Evolutionary conservation across 2,329 filamentous ascomycete species (phyloP), one percentile per base, ranked within the genome.

Genomic region (Colletotrichum tamarilloi): DNA sequence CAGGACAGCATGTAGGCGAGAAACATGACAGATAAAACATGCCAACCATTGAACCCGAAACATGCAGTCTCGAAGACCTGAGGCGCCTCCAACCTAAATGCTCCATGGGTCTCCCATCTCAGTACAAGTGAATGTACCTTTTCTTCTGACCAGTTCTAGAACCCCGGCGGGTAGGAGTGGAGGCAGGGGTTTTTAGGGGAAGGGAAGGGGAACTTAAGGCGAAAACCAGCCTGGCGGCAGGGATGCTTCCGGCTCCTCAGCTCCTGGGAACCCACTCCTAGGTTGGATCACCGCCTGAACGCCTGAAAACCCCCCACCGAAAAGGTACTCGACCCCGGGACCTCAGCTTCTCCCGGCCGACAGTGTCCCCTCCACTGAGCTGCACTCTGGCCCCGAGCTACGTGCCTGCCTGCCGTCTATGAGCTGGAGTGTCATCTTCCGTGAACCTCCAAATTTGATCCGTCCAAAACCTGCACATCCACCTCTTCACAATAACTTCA

Each of bases 61-160:
- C 16, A 46, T 46, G 42, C 3, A 19, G 16, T n/a, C 19, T 46
- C 9, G 42, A 46, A n/a, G 42, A n/a, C 42, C 42, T 46, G 42
- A 46, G 42, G 16, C 7, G 42, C 16, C 16, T 46, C 42, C 42
- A 46, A 16, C 38, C 14, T 16, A 42, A 42, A 46, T 46, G 35
- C 14, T 42, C 35, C 35, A 12, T 42, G 14, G 35, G 35, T 16
- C 35, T 28, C 16, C 19, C 12, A 22, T 24, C 26, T n/a, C 24
- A 16, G 62, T 71, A 73, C 72, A 28, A 46, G 22, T 16, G n/a
- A 32, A 72, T 66, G 71, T 74, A 72, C 35, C 67, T 74, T 74
- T 74, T 62, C 66, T 75, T 75, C 74, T 69, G 59, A 53, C 26
- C 30, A 73, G 58, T 75, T 74, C 74, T 74, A 75, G 74, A 75